Base-by-base conservation (phyloP, 805 yeast species). In the Hanseniaspora taiwanica region DNA sequence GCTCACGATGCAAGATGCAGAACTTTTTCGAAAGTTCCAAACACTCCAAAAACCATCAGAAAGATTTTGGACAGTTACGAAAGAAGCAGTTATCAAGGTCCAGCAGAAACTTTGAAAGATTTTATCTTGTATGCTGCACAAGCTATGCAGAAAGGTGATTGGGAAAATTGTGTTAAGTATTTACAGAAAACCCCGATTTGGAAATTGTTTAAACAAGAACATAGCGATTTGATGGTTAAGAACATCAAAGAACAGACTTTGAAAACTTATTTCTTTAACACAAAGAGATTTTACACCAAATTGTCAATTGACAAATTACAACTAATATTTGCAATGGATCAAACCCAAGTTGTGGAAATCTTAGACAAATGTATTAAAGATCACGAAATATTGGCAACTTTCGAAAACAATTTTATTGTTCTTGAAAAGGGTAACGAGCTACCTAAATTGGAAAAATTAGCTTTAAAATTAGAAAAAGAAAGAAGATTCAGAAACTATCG, bases 21-120 rank as follows among this genome's bases (percentile, higher is more conserved):
- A 51, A 68, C 76, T 53, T 78, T 78, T 56, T 79, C 78, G 59
- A 66, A 76, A 53, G 68, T 71, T 47, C 59, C 62, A 39, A 58
- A 65, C 41, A 65, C 76, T 44, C 70, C 81, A 53, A 87, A 84
- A 64, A 83, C 94, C 21, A 86, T 91, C 69, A 80, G 89, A 64
- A 78, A 94, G 58, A 75, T 82, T 60, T 72, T 91, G 50, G 97
- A 91, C 59, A 82, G 80, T 67, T 86, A 83, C 56, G 96, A 87
- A 58, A 81, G 89, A 63, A 95, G 87, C 62, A 81, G 81, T 43
- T 91, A 89, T 71, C 84, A 85, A 47, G 98, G 97, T 35, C 98
- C 98, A 37, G 95, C 97, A 40, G 98, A 91, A 65, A 84, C 87
- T 60, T 82, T 93, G 36, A 80, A 93, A 55, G 99, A 91, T 61